Conservation (phyloP, 257 asterid genomes). For the Fraxinus quadrangulata region DNA sequence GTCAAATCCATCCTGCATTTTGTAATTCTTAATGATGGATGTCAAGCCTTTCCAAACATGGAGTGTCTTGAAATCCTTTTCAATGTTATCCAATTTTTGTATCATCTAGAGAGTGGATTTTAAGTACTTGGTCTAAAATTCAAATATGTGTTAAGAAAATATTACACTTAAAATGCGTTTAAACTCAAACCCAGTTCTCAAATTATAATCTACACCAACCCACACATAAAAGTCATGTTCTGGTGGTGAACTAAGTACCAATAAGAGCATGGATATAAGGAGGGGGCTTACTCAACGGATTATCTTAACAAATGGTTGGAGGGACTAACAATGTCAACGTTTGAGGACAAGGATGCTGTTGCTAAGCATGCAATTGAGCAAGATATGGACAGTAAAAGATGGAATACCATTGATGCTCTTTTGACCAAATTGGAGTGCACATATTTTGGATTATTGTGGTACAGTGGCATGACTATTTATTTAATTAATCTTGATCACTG, state of each 20-base stretch:
- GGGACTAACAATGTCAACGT: not conserved
- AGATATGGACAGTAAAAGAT: not conserved
- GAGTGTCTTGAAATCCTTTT: not conserved
- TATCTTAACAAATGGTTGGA: not conserved
- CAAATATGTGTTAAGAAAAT: not conserved
- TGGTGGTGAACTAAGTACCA: not conserved
- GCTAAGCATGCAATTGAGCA: slow-evolving; percentile 2
- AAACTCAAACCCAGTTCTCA: not conserved
- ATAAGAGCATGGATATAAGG: not conserved
- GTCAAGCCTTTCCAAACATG: not conserved
- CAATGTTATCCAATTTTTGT: not conserved
- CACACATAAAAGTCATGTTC: not conserved
- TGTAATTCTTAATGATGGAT: not conserved
- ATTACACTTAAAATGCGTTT: not conserved
- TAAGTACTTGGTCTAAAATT: not conserved
- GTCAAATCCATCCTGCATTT: not conserved
- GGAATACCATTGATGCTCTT: slow-evolving; percentile 1
- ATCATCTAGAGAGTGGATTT: not conserved
- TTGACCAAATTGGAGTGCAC: not conserved
- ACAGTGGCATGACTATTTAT: slow-evolving; percentile 2
- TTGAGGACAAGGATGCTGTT: slow-evolving; percentile 1
- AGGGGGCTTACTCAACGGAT: slow-evolving; percentile 6
- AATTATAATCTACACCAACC: not conserved
- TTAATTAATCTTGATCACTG: not conserved
- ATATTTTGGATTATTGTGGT: slow-evolving; percentile 2